These are phyloP conservation scores for Candida freyschussii DNA, from an alignment of 1,139 yeast genomes.

Conservation along the genomic window DNA sequence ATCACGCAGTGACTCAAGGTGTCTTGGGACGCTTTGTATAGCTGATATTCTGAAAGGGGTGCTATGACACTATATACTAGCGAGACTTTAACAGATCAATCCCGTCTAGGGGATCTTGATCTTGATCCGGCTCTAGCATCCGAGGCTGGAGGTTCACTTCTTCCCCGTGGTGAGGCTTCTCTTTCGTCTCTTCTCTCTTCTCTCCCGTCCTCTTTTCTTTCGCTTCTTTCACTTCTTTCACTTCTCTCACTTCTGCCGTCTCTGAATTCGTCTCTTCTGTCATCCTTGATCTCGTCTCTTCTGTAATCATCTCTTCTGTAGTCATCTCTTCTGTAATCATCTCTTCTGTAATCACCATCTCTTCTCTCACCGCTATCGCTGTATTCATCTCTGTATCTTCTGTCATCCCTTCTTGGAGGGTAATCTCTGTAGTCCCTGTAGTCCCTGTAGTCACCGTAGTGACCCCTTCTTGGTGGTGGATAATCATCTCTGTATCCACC, in stretches of 20 bases:
- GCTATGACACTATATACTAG: too few species aligned
- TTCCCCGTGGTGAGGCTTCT: conserved; percentile 14
- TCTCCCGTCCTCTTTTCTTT: conserved; percentile 19
- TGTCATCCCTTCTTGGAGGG: conserved; percentile 18
- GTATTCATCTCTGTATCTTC: conserved; percentile 4
- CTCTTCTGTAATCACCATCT: conserved; percentile 24
- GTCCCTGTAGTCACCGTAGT: conserved; percentile 12
- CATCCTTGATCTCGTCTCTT: conserved; percentile 14
- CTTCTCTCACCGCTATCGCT: conserved; percentile 25
- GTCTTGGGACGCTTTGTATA: not conserved
- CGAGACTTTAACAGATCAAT: too few species aligned
- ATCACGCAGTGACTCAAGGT: not conserved
- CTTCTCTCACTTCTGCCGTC: conserved; percentile 12
- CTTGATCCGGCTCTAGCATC: conserved; percentile 20
- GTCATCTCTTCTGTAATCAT: conserved; percentile 23
- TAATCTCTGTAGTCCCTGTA: conserved; percentile 10
- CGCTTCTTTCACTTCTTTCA: conserved; percentile 16
- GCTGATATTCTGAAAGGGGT: too few species aligned
- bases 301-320: conserved; percentile 22
- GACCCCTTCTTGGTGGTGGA: conserved; percentile 20
- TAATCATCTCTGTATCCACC: conserved; percentile 13
- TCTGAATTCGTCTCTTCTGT: conserved; percentile 11
- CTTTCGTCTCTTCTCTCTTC: conserved; percentile 1
- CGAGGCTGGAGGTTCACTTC: conserved; percentile 3
- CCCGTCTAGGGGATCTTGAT: conserved; percentile 28